Conservation (phyloP, 331 rosid species). For the Erythrophleum ivorense region DNA sequence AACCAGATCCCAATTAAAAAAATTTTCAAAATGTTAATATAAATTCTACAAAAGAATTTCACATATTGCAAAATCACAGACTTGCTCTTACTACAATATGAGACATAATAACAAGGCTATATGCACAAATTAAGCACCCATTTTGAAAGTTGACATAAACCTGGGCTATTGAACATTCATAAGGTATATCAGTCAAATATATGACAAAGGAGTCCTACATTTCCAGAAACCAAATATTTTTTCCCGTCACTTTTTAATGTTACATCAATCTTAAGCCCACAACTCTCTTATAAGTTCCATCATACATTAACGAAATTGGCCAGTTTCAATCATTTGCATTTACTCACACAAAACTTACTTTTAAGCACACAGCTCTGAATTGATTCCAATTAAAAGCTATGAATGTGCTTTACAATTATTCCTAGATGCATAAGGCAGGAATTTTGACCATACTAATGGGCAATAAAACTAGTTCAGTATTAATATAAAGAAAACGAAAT, state of each 20-base stretch:
- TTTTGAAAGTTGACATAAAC: too few species aligned
- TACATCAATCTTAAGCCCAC: background rate
- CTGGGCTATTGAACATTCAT: too few species aligned
- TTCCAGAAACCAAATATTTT: constrained; percentile 9
- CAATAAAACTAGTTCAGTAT: constrained; percentile 4
- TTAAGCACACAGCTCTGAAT: constrained; percentile 3
- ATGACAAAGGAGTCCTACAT: background rate
- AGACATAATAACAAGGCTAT: too few species aligned
- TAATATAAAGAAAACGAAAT: constrained; percentile 19
- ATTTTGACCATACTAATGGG: background rate
- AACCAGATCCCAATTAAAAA: too few species aligned
- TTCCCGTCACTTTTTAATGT: constrained; percentile 4
- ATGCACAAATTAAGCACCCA: too few species aligned
- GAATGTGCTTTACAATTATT: constrained; percentile 12
- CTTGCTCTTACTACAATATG: too few species aligned
- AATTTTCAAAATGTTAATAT: too few species aligned
- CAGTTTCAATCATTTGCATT: constrained; percentile 27
- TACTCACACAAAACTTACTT: background rate
- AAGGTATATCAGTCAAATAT: background rate
- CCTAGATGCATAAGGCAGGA: constrained; percentile 1
- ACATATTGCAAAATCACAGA: too few species aligned
- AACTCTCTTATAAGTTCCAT: background rate
- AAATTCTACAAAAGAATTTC: too few species aligned
- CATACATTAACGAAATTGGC: background rate
- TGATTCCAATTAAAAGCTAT: constrained; percentile 27